Percentiles rank a stretch among this genome's conserved stretches.
phyloP scores from a whole-genome alignment of 2,329 filamentous ascomycete genomes.

The Verticillium isaacii region DNA sequence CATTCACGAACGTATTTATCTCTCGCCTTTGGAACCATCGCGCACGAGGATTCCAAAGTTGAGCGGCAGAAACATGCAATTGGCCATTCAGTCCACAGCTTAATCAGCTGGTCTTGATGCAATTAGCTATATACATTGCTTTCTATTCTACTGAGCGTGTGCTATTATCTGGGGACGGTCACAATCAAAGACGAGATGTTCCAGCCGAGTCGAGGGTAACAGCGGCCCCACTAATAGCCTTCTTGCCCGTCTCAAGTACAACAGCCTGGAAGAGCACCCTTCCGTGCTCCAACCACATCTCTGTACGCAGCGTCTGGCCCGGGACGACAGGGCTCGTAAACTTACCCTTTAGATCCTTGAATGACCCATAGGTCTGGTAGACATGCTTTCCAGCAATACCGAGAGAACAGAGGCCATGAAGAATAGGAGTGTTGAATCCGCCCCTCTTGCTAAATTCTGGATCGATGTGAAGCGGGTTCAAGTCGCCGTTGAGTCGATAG shows the following conservation, averaged over 20 bases:
- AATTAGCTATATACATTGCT: too few relatives aligned
- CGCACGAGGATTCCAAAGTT: too few relatives aligned
- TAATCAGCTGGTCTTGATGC: too few relatives aligned
- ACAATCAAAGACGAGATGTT: slow-evolving; percentile 9
- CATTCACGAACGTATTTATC: background rate
- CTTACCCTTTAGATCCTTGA: slow-evolving; percentile 88
- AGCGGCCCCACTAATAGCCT: slow-evolving; percentile 76
- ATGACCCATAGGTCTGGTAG: slow-evolving; percentile 74
- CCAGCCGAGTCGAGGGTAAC: slow-evolving; percentile 58
- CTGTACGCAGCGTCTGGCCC: slow-evolving; percentile 83
- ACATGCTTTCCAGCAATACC: slow-evolving; percentile 89
- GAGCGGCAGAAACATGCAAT: too few relatives aligned
- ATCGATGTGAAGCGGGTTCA: slow-evolving; percentile 95
- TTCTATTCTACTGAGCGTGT: too few relatives aligned
- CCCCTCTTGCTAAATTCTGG: slow-evolving; percentile 91
- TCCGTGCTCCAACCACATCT: slow-evolving; percentile 88
- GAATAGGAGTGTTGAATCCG: slow-evolving; percentile 88
- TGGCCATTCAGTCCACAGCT: too few relatives aligned
- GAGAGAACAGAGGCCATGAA: slow-evolving; percentile 96
- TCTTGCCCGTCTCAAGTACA: slow-evolving; percentile 90
- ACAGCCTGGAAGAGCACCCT: slow-evolving; percentile 80
- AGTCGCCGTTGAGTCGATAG: slow-evolving; percentile 90
- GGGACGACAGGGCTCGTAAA: slow-evolving; percentile 84
- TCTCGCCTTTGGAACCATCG: too few relatives aligned
- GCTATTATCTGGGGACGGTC: too few relatives aligned